phyloP scores from a whole-genome alignment of 208 protist species.

The Leishmania aethiopica region DNA sequence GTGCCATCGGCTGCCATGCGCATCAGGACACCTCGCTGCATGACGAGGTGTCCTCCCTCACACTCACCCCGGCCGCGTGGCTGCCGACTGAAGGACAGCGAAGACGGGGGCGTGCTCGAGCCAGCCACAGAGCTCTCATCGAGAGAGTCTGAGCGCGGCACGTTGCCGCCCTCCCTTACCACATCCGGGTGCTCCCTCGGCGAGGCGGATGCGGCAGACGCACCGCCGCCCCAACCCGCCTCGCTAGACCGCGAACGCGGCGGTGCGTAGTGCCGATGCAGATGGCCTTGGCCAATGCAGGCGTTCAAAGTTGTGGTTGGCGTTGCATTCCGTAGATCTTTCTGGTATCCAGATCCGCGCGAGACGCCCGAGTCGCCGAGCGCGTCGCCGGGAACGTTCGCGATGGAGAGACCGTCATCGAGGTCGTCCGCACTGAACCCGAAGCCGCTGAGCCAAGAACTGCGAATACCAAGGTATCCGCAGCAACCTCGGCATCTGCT shows the following conservation, averaged over 20 bases:
- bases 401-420: background rate
- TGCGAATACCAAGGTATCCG: background rate
- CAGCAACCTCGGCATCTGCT: background rate
- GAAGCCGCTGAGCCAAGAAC: background rate
- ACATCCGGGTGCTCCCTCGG: background rate
- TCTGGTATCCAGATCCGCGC: background rate
- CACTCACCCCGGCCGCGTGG: background rate
- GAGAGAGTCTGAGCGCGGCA: slow-evolving; percentile 3
- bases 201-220: background rate
- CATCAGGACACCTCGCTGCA: slow-evolving; percentile 55
- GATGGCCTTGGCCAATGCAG: background rate
- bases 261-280: slow-evolving; percentile 27
- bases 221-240: background rate
- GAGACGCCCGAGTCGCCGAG: slow-evolving; percentile 6
- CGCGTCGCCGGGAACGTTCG: slow-evolving; percentile 1
- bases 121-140: slow-evolving; percentile 17
- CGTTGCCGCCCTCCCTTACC: background rate
- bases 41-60: slow-evolving; percentile 41
- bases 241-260: slow-evolving; percentile 15
- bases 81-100: slow-evolving; percentile 9
- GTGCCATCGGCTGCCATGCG: slow-evolving; percentile 33
- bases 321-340: background rate
- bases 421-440: background rate
- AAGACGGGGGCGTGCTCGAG: slow-evolving; percentile 26
- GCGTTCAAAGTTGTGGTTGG: background rate